Evolutionary conservation across 495 filamentous ascomycete genomes (phyloP).

Genomic region (Lepidopterella palustris): DNA sequence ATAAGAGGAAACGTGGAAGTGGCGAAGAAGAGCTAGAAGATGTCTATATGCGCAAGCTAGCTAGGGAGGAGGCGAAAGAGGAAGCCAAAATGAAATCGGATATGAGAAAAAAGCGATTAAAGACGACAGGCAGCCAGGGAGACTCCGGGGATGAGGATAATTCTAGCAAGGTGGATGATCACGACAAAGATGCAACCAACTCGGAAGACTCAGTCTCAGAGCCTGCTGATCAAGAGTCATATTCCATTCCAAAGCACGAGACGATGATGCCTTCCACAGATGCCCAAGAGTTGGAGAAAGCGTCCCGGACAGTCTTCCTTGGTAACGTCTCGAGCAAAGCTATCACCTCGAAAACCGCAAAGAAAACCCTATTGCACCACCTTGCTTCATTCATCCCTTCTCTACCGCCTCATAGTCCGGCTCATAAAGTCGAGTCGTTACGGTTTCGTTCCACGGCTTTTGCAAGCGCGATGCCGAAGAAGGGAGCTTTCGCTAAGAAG

Average conservation of each 20-base stretch:
- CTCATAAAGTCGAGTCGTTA: constrained; percentile 76
- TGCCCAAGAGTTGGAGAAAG: constrained; percentile 66
- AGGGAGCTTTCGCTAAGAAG: constrained; percentile 78
- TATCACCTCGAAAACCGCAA: constrained; percentile 71
- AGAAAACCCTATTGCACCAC: constrained; percentile 68
- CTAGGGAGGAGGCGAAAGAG: constrained; percentile 50
- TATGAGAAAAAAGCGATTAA: constrained; percentile 47
- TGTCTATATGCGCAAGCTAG: constrained; percentile 69
- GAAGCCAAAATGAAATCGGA: constrained; percentile 29
- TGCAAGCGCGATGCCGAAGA: constrained; percentile 72
- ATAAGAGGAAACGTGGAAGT: constrained; percentile 68
- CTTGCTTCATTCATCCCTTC: constrained; percentile 49
- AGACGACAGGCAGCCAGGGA: constrained; percentile 31
- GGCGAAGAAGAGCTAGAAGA: constrained; percentile 73
- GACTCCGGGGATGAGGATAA: constrained; percentile 28
- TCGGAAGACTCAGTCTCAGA: constrained; percentile 23
- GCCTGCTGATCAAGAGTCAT: constrained; percentile 32
- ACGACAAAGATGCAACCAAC: constrained; percentile 28
- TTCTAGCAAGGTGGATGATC: constrained; percentile 25
- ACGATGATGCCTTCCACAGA: constrained; percentile 41
- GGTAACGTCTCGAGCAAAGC: constrained; percentile 80
- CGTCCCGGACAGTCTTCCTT: constrained; percentile 84
- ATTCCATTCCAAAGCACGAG: constrained; percentile 52
- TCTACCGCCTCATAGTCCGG: constrained; percentile 31
- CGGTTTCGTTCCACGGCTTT: constrained; percentile 92